A percentile compares a stretch with the other conserved stretches of the same genome.
phyloP scores from a whole-genome alignment of 2,329 filamentous ascomycete genomes.

The Conoideocrella luteorostrata region DNA sequence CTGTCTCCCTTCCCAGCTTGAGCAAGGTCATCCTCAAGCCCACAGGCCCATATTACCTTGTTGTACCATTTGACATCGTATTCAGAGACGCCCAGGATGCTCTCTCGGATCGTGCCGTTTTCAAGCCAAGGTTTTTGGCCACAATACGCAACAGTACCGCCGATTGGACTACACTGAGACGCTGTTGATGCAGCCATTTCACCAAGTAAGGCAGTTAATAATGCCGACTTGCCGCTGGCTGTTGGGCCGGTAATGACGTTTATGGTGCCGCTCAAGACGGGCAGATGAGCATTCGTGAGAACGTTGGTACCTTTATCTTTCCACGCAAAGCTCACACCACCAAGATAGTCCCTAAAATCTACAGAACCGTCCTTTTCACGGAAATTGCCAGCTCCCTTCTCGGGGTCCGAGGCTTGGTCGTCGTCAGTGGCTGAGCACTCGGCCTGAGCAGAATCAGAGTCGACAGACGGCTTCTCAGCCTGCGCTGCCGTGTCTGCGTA shows the following conservation, averaged over 20 bases:
- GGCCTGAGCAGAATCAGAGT: too few relatives aligned
- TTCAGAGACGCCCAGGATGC: too few relatives aligned
- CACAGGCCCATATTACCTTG: too few relatives aligned
- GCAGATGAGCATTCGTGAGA: neutral
- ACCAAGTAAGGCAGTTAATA: conserved; percentile 28
- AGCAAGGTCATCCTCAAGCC: too few relatives aligned
- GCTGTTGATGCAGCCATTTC: conserved; percentile 23
- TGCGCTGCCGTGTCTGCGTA: neutral
- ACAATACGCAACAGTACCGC: too few relatives aligned
- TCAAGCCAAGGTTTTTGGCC: too few relatives aligned
- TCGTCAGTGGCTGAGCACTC: too few relatives aligned
- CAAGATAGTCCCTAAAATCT: neutral
- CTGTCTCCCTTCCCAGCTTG: conserved; percentile 19
- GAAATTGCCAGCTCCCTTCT: too few relatives aligned
- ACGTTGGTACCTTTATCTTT: neutral
- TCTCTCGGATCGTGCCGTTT: too few relatives aligned
- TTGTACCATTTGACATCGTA: too few relatives aligned
- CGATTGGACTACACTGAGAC: neutral
- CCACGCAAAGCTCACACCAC: neutral
- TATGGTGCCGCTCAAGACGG: conserved; percentile 10
- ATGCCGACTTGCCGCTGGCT: conserved; percentile 29
- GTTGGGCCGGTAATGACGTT: conserved; percentile 32
- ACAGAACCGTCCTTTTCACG: neutral
- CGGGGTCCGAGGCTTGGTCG: too few relatives aligned
- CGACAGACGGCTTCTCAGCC: neutral